Conservation (phyloP, 257 asterid species). For the Gardenia jasminoides region DNA sequence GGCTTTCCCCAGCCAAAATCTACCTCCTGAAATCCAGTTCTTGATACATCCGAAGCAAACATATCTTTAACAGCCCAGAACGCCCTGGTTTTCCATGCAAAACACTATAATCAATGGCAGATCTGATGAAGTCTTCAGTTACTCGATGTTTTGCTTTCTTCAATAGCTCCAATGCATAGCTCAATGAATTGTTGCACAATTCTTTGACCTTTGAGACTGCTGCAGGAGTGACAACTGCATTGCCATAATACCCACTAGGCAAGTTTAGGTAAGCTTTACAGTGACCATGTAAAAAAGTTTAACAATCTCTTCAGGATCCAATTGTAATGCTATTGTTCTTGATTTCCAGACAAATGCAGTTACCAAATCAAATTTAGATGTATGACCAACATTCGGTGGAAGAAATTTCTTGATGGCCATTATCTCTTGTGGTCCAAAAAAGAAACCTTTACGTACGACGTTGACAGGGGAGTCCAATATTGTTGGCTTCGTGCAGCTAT, state of each 20-base stretch:
- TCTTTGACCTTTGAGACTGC: background rate
- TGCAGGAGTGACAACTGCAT: background rate
- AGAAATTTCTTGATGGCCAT: background rate
- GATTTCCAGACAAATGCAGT: conserved; percentile 10
- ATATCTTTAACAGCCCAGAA: background rate
- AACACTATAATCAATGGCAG: background rate
- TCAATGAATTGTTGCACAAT: conserved; percentile 7
- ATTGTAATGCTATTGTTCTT: background rate
- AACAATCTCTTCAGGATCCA: background rate
- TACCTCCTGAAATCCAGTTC: background rate
- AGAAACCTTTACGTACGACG: background rate
- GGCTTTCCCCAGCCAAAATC: conserved; percentile 17
- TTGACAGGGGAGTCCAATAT: background rate
- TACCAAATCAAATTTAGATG: background rate
- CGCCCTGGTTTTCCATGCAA: background rate
- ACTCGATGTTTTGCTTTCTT: background rate
- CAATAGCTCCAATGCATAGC: conserved; percentile 4
- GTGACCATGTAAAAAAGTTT: background rate
- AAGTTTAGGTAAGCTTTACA: conserved; percentile 8
- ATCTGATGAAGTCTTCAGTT: background rate
- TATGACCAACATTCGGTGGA: background rate
- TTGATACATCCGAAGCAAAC: conserved; percentile 7
- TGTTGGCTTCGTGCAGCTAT: background rate
- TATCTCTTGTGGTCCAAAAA: conserved; percentile 11
- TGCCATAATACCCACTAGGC: background rate